Percentiles rank a stretch among this genome's conserved stretches.
Conservation (phyloP, 2,329 filamentous ascomycete species). For the Xylariaceae sp. region DNA sequence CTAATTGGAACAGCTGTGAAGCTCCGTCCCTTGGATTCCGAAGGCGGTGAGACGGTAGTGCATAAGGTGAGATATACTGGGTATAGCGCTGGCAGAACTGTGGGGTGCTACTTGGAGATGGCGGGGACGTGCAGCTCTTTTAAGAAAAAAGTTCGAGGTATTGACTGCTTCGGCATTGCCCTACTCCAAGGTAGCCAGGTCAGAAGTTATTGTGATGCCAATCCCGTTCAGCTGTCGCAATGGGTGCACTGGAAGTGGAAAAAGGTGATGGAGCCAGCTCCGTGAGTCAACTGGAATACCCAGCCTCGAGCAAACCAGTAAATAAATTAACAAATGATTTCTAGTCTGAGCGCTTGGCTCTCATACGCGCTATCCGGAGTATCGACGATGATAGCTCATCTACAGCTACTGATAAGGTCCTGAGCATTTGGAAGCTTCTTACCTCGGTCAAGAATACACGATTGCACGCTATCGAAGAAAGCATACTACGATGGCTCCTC, state of each 20-base stretch:
- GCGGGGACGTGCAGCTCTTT: constrained; percentile 19
- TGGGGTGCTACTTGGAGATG: constrained; percentile 10
- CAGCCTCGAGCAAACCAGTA: background rate
- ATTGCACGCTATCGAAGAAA: constrained; percentile 53
- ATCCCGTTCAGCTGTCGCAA: constrained; percentile 9
- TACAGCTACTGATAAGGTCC: constrained; percentile 42
- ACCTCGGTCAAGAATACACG: constrained; percentile 35
- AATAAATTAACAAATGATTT: constrained; percentile 1
- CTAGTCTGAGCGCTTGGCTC: constrained; percentile 30
- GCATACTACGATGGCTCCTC: constrained; percentile 58
- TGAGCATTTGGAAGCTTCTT: constrained; percentile 45
- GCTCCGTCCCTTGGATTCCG: constrained; percentile 4
- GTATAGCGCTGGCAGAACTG: constrained; percentile 16
- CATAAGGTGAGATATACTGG: constrained; percentile 4
- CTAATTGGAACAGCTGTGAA: no score
- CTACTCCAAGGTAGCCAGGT: no score
- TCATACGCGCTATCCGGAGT: constrained; percentile 50
- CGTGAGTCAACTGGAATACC: constrained; percentile 7
- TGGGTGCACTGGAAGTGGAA: constrained; percentile 24
- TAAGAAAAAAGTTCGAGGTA: constrained; percentile 13
- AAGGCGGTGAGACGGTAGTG: constrained; percentile 14
- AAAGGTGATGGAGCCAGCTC: constrained; percentile 4
- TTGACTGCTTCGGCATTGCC: constrained; percentile 1
- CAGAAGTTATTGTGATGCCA: constrained; percentile 16
- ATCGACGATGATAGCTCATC: constrained; percentile 48